Evolutionary conservation across 2,329 filamentous ascomycete species (phyloP).

Genomic region (Fusarium avenaceum): DNA sequence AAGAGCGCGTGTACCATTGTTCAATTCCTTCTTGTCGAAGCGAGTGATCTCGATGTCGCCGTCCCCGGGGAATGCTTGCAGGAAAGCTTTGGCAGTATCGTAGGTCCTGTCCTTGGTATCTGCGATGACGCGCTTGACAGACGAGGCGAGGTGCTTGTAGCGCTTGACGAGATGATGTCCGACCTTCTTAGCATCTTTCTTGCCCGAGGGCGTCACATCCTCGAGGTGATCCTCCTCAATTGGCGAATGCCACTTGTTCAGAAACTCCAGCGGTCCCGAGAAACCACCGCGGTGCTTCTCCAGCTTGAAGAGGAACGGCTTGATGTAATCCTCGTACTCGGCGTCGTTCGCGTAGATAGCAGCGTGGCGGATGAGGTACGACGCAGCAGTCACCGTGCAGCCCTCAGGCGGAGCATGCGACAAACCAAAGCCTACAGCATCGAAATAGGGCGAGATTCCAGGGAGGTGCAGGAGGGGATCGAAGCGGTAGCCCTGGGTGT

Average conservation of each 20-base stretch:
- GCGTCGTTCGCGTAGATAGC: slow-evolving; percentile 46
- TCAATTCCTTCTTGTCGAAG: slow-evolving; percentile 39
- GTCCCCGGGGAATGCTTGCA: slow-evolving; percentile 29
- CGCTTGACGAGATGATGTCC: slow-evolving; percentile 39
- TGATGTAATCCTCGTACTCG: slow-evolving; percentile 46
- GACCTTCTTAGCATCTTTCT: slow-evolving; percentile 35
- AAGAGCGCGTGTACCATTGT: slow-evolving; percentile 43
- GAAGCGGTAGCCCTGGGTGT: slow-evolving; percentile 44
- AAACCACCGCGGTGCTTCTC: slow-evolving; percentile 42
- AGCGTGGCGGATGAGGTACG: slow-evolving; percentile 44
- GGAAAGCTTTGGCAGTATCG: slow-evolving; percentile 41
- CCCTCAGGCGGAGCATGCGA: slow-evolving; percentile 41
- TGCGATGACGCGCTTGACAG: slow-evolving; percentile 41
- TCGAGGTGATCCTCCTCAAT: slow-evolving; percentile 43
- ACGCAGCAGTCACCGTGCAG: slow-evolving; percentile 40
- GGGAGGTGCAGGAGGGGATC: slow-evolving; percentile 45
- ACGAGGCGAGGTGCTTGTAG: slow-evolving; percentile 39
- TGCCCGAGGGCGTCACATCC: slow-evolving; percentile 43
- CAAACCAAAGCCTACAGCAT: slow-evolving; percentile 44
- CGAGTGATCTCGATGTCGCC: slow-evolving; percentile 36
- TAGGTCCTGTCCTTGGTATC: slow-evolving; percentile 45
- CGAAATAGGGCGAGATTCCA: slow-evolving; percentile 46
- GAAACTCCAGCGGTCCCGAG: slow-evolving; percentile 34
- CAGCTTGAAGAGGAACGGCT: slow-evolving; percentile 41
- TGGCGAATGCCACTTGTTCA: slow-evolving; percentile 44